Evolutionary conservation across 805 yeast species (phyloP).

Genomic region (Scheffersomyces ergatensis): DNA sequence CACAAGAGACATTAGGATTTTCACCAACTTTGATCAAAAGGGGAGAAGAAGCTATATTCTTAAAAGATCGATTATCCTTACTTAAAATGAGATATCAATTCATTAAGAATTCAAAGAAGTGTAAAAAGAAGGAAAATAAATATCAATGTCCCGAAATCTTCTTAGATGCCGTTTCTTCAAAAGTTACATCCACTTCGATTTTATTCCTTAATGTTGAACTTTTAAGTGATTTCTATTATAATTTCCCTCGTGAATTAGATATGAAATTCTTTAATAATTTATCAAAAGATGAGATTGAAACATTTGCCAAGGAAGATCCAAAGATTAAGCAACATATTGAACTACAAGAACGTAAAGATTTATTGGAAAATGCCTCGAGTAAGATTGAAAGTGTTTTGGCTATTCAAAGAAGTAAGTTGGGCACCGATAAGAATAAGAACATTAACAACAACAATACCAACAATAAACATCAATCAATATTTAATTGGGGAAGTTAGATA

Average conservation of each 20-base stretch:
- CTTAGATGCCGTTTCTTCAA: slow-evolving; percentile 87
- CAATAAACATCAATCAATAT: slow-evolving; percentile 5
- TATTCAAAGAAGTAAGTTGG: slow-evolving; percentile 40
- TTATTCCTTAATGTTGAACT: slow-evolving; percentile 90
- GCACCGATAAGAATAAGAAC: slow-evolving; percentile 4
- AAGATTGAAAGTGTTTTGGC: slow-evolving; percentile 86
- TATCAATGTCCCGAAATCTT: slow-evolving; percentile 94
- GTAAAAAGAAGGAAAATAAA: slow-evolving; percentile 76
- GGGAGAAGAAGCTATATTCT: slow-evolving; percentile 82
- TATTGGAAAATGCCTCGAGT: slow-evolving; percentile 76
- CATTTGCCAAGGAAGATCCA: slow-evolving; percentile 93
- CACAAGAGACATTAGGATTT: slow-evolving; percentile 80
- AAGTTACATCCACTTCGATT: slow-evolving; percentile 89
- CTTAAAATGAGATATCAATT: slow-evolving; percentile 69
- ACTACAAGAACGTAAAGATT: slow-evolving; percentile 87
- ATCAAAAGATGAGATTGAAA: slow-evolving; percentile 74
- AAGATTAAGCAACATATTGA: slow-evolving; percentile 87
- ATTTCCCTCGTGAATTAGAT: slow-evolving; percentile 93
- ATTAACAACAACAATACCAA: slow-evolving; percentile 2
- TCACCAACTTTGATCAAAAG: slow-evolving; percentile 68
- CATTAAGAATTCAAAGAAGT: slow-evolving; percentile 69
- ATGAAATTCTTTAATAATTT: slow-evolving; percentile 61
- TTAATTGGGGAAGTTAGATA: slow-evolving; percentile 5
- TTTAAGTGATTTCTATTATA: slow-evolving; percentile 90
- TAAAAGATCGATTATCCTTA: slow-evolving; percentile 69